Evolutionary conservation across 805 yeast genomes (phyloP).

Genomic region (Ogataea thermomethanolica): DNA sequence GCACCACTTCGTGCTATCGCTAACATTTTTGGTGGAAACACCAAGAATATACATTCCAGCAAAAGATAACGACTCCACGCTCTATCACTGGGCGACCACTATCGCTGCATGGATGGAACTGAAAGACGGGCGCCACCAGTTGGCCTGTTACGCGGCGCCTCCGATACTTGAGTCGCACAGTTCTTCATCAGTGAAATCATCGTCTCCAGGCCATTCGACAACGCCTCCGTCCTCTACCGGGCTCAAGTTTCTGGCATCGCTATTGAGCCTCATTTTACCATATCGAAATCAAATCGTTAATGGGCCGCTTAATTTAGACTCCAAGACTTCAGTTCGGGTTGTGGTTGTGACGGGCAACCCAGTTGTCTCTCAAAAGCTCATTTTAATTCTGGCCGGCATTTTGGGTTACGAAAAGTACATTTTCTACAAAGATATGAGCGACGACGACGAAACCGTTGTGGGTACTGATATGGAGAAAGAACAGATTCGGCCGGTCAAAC

Average conservation of each 20-base stretch:
- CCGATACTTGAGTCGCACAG: slow-evolving; percentile 11
- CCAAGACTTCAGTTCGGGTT: slow-evolving; percentile 37
- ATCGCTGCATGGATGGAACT: slow-evolving; percentile 53
- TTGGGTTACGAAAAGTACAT: slow-evolving; percentile 36
- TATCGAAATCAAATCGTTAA: slow-evolving; percentile 33
- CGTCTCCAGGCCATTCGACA: neutral
- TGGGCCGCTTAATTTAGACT: slow-evolving; percentile 30
- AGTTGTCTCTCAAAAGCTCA: slow-evolving; percentile 50
- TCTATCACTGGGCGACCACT: slow-evolving; percentile 51
- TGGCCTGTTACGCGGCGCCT: slow-evolving; percentile 1
- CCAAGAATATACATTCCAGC: slow-evolving; percentile 46
- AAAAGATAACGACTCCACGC: slow-evolving; percentile 36
- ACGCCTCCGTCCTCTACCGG: slow-evolving; percentile 8
- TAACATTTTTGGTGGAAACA: slow-evolving; percentile 40
- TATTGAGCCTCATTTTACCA: slow-evolving; percentile 45
- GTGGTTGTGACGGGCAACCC: slow-evolving; percentile 57
- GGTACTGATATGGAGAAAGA: neutral
- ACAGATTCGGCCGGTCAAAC: too few species aligned
- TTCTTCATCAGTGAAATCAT: slow-evolving; percentile 1
- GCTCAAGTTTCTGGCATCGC: slow-evolving; percentile 43
- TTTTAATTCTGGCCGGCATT: slow-evolving; percentile 50
- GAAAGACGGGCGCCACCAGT: slow-evolving; percentile 40
- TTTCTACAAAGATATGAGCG: neutral
- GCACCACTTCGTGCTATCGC: slow-evolving; percentile 35
- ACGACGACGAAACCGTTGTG: slow-evolving; percentile 5